Conservation (phyloP, 2,329 filamentous ascomycete species). For the Sporothrix sp. region DNA sequence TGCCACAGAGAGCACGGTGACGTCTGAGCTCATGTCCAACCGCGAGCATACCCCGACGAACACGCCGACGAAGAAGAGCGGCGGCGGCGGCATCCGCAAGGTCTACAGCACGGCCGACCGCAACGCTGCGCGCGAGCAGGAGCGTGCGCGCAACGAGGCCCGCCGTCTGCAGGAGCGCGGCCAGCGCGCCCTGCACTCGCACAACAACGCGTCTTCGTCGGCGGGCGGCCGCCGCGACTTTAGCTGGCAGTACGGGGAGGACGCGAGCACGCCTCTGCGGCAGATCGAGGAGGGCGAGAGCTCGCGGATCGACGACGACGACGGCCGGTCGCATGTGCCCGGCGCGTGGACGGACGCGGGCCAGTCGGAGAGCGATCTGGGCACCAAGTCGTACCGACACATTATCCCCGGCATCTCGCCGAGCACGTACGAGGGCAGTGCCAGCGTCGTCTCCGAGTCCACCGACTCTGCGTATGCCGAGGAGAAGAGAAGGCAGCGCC, state of each 20-base stretch:
- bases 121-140: slow-evolving; percentile 40
- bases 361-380: slow-evolving; percentile 35
- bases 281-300: slow-evolving; percentile 26
- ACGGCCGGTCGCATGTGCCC: slow-evolving; percentile 25
- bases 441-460: slow-evolving; percentile 19
- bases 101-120: slow-evolving; percentile 52
- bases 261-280: slow-evolving; percentile 20
- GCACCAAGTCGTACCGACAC: slow-evolving; percentile 49
- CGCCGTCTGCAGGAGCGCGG: slow-evolving; percentile 45
- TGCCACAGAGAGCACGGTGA: slow-evolving; percentile 33
- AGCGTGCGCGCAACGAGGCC: slow-evolving; percentile 48
- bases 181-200: slow-evolving; percentile 25
- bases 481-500: slow-evolving; percentile 34
- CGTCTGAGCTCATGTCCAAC: slow-evolving; percentile 51
- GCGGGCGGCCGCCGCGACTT: slow-evolving; percentile 36
- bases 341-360: slow-evolving; percentile 24
- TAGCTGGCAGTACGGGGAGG: slow-evolving; percentile 41
- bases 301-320: slow-evolving; percentile 22
- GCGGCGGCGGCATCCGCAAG: slow-evolving; percentile 42
- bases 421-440: slow-evolving; percentile 21
- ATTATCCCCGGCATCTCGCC: slow-evolving; percentile 41
- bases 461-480: slow-evolving; percentile 31
- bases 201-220: slow-evolving; percentile 4
- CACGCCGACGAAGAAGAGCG: slow-evolving; percentile 38
- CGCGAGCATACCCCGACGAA: slow-evolving; percentile 46